These are phyloP conservation scores for Cinchona pubescens DNA, from an alignment of 257 asterid genomes.

Conservation along the genomic window DNA sequence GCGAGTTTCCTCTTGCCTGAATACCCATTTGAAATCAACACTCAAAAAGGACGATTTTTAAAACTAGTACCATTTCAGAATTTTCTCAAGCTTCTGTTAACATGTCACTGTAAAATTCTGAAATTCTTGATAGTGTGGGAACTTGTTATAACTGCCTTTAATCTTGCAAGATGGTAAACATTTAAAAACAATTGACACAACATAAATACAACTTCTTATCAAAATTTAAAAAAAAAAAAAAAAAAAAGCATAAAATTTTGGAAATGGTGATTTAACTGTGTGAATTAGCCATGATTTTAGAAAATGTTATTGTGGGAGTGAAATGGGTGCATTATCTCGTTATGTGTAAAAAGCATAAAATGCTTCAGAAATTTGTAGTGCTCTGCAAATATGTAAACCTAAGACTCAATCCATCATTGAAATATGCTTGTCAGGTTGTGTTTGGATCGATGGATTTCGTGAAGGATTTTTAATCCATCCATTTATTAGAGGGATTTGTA, in stretches of 20 bases:
- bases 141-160: neutral
- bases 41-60: too few relatives aligned
- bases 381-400: neutral
- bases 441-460: too few relatives aligned
- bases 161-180: neutral
- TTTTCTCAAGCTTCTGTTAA: neutral
- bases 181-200: neutral
- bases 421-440: too few relatives aligned
- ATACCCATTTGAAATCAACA: too few relatives aligned
- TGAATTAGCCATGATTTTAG: neutral
- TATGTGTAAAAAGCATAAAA: neutral
- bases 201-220: neutral
- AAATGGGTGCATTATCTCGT: neutral
- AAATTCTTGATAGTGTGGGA: neutral
- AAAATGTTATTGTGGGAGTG: neutral
- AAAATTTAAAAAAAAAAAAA: neutral
- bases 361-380: conserved; percentile 4
- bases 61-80: too few relatives aligned
- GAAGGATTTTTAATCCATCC: too few relatives aligned
- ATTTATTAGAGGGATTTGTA: too few relatives aligned
- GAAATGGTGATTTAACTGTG: neutral
- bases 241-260: neutral
- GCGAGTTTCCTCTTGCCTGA: too few relatives aligned
- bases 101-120: neutral
- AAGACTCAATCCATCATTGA: neutral